A percentile compares a stretch with the other conserved stretches of the same genome.
These are phyloP conservation scores for Penicillium roqueforti DNA, from an alignment of 495 filamentous ascomycete genomes.

Conservation along the genomic window DNA sequence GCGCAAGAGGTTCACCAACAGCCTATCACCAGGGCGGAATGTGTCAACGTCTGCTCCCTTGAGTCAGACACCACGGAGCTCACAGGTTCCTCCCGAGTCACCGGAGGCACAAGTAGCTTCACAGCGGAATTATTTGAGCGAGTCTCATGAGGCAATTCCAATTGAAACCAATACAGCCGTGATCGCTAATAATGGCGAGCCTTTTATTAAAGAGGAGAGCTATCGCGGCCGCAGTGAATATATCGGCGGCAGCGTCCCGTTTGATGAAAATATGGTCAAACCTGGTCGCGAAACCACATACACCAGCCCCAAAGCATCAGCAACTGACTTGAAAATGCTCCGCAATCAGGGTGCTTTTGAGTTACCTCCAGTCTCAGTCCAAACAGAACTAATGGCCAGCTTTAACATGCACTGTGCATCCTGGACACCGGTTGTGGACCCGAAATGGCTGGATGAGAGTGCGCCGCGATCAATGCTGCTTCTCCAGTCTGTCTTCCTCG, in stretches of 20 bases:
- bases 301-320: slow-evolving; percentile 25
- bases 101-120: slow-evolving; percentile 4
- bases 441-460: slow-evolving; percentile 23
- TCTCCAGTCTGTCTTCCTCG: slow-evolving; percentile 25
- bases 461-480: slow-evolving; percentile 27
- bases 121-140: slow-evolving; percentile 1
- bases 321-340: slow-evolving; percentile 25
- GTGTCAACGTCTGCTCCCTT: slow-evolving; percentile 12
- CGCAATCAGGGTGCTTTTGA: slow-evolving; percentile 29
- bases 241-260: slow-evolving; percentile 28
- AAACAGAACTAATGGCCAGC: slow-evolving; percentile 24
- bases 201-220: slow-evolving; percentile 29
- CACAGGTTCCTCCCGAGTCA: slow-evolving; percentile 19
- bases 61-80: slow-evolving; percentile 19
- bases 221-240: slow-evolving; percentile 31
- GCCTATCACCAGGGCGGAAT: slow-evolving; percentile 22
- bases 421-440: slow-evolving; percentile 29
- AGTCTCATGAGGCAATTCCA: slow-evolving; percentile 4
- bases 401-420: slow-evolving; percentile 26
- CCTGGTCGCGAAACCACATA: slow-evolving; percentile 27
- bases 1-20: slow-evolving; percentile 30
- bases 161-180: background rate
- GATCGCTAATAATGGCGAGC: slow-evolving; percentile 14
- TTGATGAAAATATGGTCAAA: slow-evolving; percentile 33
- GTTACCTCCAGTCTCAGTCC: slow-evolving; percentile 23